Evolutionary conservation across 1,284 basidiomycete species (phyloP), one percentile per base, ranked within the genome.

Genomic region (Austroboletus niveus): DNA sequence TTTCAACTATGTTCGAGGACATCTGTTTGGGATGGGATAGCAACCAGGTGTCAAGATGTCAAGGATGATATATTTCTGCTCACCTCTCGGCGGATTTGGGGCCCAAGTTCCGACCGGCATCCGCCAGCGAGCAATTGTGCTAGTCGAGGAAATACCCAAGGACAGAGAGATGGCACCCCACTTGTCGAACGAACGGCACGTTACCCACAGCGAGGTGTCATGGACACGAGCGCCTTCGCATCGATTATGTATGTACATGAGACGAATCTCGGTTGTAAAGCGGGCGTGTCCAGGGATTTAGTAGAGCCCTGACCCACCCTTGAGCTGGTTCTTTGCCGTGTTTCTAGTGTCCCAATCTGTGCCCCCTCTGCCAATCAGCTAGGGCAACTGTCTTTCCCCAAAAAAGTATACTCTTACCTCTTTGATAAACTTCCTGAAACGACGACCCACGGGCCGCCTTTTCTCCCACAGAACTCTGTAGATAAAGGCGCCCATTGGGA

Each of bases 101-200:
- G 39, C 11, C 30, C 29, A 48, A 27, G 41, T 66, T 63, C 61
- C 48, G 64, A 63, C 52, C 52, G 46, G 54, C 51, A 66, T 66
- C 61, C 64, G 48, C 60, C 56, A 56, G 47, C 17, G 42, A 49
- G 42, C 39, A 49, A 42, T 45, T 35, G 27, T 58, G 47, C 22
- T 32, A 24, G 42, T 42, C 12, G 40, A 10, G 47, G 47, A 47
- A 48, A 24, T 24, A 24, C 22, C 22, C 22, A 24, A 24, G 22
- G 22, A 24, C 22, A 24, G 22, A 24, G 22, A 4, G 4, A 24
- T 4, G 22, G 22, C 22, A 24, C 22, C 22, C 22, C 22, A 43
- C 45, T 46, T 31, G 40, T 42, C 38, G 11, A 14, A 6, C 5
- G 32, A 34, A 9, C 29, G 29, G 32, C 14, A 34, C 9, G 32